Base-by-base conservation (phyloP, 805 yeast genomes). In the Isabelozyma heimii region DNA sequence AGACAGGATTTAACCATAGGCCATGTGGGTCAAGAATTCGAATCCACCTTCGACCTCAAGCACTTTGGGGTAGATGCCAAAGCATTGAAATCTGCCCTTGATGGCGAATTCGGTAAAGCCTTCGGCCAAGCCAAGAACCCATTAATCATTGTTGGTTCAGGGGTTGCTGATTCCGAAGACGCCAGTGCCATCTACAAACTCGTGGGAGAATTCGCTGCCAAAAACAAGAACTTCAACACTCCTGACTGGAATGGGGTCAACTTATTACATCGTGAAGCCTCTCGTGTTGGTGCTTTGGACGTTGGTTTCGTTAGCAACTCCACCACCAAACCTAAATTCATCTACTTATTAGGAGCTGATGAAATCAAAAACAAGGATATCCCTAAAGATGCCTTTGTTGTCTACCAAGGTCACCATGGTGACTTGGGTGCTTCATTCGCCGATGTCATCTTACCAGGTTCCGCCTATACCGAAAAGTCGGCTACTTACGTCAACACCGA, bases 391-490 rank as follows among this genome's bases (percentile, higher is more conserved):
- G 89, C 96, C 3, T 89, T 89, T 66, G 96, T 89, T 28, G 84
- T 89, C 46, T 89, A 89, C 72, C 90, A 89, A 72, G 96, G 96
- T 48, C 96, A 89, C 70, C 96, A 89, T 70, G 96, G 96, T 72
- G 96, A 89, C 59, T 68, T 80, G 17, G 96, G 96, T 57, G 96
- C 96, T 27, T 84, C 92, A 8, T 80, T 82, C 58, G 96, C 96
- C 42, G 96, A 89, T 67, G 95, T 89, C 42, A 80, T 89, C 51
- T 79, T 89, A 56, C 96, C 96, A 42, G 91, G 91, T 43, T 79
- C 91, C 35, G 96, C 96, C 38, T 89, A 85, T 79, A 89, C 96
- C 38, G 96, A 89, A 69, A 89, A 89, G 70, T 73, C 83, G 26
- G 91, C 88, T 49, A 89, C 94, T 4, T 89, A 81, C 67, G 91